Evolutionary conservation across 2,329 filamentous ascomycete genomes (phyloP), one percentile per base, ranked within the genome.

Genomic region (Stachybotrys chartarum): DNA sequence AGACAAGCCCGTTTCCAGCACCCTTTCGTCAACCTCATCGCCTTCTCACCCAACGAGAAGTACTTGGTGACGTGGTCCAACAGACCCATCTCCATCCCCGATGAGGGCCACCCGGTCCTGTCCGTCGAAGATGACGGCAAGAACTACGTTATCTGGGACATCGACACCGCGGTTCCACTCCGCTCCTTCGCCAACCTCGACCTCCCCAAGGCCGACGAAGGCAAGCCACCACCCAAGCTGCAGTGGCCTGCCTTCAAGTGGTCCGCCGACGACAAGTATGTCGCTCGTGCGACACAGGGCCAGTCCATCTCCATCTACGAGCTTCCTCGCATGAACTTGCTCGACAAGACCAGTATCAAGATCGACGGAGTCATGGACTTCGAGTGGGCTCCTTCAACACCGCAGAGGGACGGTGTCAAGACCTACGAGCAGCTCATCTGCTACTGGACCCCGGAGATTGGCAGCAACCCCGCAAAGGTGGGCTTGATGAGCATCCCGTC

Each of bases 181-280:
- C 89, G 94, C 60, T 97, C 94, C 0, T 99, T 99, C 69, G 86
- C 90, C 60, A 96, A 93, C 63, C 82, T 96, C 60, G 94, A 99
- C 63, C 76, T 90, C 14, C 84, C 89, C 32, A 82, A 81, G 61
- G 62, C 63, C 6, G 73, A 74, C 58, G 79, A 82, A 51, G 75
- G 76, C 44, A 95, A 96, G 80, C 73, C 74, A 48, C 74, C 75
- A 12, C 90, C 91, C 73, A 97, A 97, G 82, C 85, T 95, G 64
- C 90, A 94, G 68, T 99, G 94, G 94, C 94, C 94, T 30, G 92
- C 93, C 2, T 99, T 99, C 85, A 99, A 99, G 78, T 99, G 94
- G 94, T 97, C 94, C 32, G 80, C 94, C 3, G 94, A 99, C 69
- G 91, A 97, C 75, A 94, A 95, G 73, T 99, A 96, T 71, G 92